Conservation (phyloP, 2,329 filamentous ascomycete species). For the Trichoderma sp. region DNA sequence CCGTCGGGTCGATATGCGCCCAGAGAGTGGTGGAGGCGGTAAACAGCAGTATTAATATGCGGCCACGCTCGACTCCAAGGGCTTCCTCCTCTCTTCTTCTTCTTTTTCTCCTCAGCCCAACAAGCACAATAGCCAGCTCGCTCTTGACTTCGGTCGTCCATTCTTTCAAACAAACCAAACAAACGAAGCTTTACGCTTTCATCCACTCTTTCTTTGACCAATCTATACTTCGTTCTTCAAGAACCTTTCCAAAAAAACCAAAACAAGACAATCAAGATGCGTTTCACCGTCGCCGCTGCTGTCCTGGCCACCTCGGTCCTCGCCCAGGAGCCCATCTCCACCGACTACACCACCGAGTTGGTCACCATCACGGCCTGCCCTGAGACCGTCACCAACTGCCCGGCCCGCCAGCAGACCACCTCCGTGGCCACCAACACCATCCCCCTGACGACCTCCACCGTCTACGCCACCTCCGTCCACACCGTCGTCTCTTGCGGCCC, state of each 20-base stretch:
- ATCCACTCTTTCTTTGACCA: conserved; percentile 40
- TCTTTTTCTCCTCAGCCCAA: conserved; percentile 47
- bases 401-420: conserved; percentile 46
- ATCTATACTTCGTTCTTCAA: conserved; percentile 37
- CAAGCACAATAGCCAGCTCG: conserved; percentile 47
- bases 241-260: conserved; percentile 37
- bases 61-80: conserved; percentile 40
- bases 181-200: conserved; percentile 40
- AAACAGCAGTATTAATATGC: conserved; percentile 50
- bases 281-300: conserved; percentile 56
- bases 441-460: conserved; percentile 53
- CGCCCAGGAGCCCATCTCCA: conserved; percentile 43
- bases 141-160: conserved; percentile 60
- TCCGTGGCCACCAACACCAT: conserved; percentile 44
- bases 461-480: conserved; percentile 61
- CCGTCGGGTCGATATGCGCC: conserved; percentile 5
- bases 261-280: conserved; percentile 58
- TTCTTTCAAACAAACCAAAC: conserved; percentile 47
- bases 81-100: conserved; percentile 30
- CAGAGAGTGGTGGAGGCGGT: no score
- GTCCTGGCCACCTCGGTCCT: conserved; percentile 46
- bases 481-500: conserved; percentile 65
- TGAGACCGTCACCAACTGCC: conserved; percentile 64
- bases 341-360: conserved; percentile 60
- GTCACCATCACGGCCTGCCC: conserved; percentile 65